Evolutionary conservation across 2,329 filamentous ascomycete species (phyloP).

Genomic region (Teratosphaeria viscida): DNA sequence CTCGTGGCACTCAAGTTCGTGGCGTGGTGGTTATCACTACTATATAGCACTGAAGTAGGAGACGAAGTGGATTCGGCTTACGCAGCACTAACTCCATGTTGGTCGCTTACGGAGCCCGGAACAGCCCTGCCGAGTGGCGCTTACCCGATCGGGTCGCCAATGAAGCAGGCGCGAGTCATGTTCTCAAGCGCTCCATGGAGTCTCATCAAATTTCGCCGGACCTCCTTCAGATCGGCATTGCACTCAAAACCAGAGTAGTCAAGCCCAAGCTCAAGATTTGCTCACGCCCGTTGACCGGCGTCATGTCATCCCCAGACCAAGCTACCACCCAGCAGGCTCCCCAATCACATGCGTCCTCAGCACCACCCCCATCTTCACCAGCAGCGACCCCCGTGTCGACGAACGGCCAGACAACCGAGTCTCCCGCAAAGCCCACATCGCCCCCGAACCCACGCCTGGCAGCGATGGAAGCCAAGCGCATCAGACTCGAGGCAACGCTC

Average conservation of each 20-base stretch:
- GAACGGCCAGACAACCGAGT: neutral
- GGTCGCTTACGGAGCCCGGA: neutral
- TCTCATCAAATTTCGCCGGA: too few relatives aligned
- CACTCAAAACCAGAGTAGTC: neutral
- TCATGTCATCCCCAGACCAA: constrained; percentile 15
- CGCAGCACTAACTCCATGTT: neutral
- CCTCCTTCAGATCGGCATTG: too few relatives aligned
- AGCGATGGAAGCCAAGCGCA: constrained; percentile 19
- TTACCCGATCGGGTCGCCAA: neutral
- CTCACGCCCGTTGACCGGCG: constrained; percentile 15
- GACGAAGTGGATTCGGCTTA: neutral
- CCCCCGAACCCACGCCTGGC: constrained; percentile 10
- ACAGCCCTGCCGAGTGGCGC: neutral
- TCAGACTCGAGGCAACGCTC: constrained; percentile 39
- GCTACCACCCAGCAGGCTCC: neutral
- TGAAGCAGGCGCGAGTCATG: neutral
- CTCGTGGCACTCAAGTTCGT: neutral
- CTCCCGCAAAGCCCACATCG: neutral
- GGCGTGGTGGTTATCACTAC: neutral
- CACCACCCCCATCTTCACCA: constrained; percentile 5
- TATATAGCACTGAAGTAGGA: neutral
- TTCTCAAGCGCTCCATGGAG: neutral
- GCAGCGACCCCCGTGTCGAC: neutral
- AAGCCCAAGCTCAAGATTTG: neutral
- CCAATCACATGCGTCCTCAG: neutral